These are phyloP conservation scores for Linnemannia zychae DNA, from an alignment of 192 early-diverging fungal genomes.

Conservation along the genomic window DNA sequence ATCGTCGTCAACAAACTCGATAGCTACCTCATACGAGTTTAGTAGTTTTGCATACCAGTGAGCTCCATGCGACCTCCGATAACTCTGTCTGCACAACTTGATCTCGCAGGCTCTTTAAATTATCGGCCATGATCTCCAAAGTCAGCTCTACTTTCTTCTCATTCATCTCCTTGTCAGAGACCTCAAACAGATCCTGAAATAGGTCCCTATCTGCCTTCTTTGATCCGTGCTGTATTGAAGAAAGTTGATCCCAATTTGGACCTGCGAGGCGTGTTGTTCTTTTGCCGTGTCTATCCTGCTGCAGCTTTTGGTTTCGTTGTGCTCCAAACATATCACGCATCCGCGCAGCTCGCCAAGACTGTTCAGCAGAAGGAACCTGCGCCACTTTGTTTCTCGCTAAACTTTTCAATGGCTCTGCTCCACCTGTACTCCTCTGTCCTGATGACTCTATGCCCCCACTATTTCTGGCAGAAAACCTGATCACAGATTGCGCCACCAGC, in stretches of 20 bases:
- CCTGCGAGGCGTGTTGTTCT: neutral
- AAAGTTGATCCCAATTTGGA: neutral
- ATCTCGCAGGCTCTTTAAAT: neutral
- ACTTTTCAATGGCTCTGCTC: no score
- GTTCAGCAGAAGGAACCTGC: neutral
- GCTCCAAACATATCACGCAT: constrained; percentile 16
- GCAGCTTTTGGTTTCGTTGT: neutral
- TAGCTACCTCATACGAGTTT: neutral
- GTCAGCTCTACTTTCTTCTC: constrained; percentile 9
- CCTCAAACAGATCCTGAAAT: constrained; percentile 18
- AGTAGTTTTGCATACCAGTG: neutral
- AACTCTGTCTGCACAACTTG: neutral
- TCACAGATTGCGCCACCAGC: constrained; percentile 4
- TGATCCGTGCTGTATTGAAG: neutral
- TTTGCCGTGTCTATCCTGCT: neutral
- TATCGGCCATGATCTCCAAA: neutral
- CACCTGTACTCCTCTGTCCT: no score
- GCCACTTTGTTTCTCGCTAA: no score
- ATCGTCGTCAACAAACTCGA: no score
- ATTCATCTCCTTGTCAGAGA: constrained; percentile 11
- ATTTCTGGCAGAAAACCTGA: constrained; percentile 24
- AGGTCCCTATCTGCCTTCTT: neutral
- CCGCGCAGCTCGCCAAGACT: constrained; percentile 11
- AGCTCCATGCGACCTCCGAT: neutral
- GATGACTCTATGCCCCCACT: neutral